Evolutionary conservation across 2,329 filamentous ascomycete species (phyloP), one percentile per base, ranked within the genome.

Genomic region (Cladosporium sp.): DNA sequence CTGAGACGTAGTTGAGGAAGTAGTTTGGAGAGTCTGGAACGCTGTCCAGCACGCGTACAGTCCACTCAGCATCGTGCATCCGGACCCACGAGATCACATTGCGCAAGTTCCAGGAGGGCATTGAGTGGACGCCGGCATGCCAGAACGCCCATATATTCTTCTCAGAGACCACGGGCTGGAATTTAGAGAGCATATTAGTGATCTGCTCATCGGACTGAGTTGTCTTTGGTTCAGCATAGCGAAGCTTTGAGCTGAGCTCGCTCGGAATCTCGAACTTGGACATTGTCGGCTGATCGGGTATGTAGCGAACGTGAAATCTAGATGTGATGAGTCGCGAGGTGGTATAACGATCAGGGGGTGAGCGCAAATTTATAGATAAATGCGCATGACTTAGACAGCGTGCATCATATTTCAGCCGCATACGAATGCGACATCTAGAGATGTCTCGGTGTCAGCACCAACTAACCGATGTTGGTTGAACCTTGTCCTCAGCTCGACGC

Each of bases 111-210:
- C 67, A 81, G 6, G 64, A 65, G 0, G 77, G 78, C 76, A 81
- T 79, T 5, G 62, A 33, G 12, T 68, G 26, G 31, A 79, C 56
- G 1, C 78, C 78, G 5, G 72, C 68, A 63, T 80, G 74, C 79
- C 79, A 80, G 67, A 77, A 80, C 6, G 76, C 74, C 78, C 78
- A 80, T 31, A 80, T 71, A 57, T 80, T 80, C 65, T 78, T 79
- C 67, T 80, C 78, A 2, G 76, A 76, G 1, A 70, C 74, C n/a
- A 78, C 67, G 1, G 77, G 76, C 11, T 57, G 55, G 23, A 37
- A 57, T n/a, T 33, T 35, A 21, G 23, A 33, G n/a, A 57, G 55
- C n/a, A 3, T 12, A 7, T 57, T 6, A 21, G 29, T 35, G 55
- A 57, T 57, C 21, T 57, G n/a, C 31, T 57, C 31, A 33, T 57